These are phyloP conservation scores for Gymnopilus junonius DNA, from an alignment of 768 basidiomycete genomes.

Conservation along the genomic window DNA sequence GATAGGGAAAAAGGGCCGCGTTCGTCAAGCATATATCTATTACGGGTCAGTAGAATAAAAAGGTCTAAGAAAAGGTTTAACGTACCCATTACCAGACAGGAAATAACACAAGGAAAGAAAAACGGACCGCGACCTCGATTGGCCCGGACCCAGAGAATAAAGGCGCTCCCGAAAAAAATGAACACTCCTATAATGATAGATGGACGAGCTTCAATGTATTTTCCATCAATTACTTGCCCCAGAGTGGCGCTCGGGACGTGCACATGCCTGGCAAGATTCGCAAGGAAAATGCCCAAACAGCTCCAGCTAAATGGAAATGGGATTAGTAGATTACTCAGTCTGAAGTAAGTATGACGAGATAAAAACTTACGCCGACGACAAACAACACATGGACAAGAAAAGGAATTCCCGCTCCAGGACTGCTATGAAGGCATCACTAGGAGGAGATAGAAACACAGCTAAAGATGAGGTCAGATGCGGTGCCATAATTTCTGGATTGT, in stretches of 20 bases:
- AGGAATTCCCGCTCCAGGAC: slow-evolving; percentile 69
- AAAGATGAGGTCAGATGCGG: not conserved
- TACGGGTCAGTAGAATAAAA: not conserved
- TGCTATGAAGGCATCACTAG: slow-evolving; percentile 65
- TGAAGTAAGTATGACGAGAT: not conserved
- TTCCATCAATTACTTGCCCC: slow-evolving; percentile 47
- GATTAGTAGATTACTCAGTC: too few relatives aligned
- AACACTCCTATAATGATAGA: slow-evolving; percentile 64
- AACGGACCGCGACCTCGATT: slow-evolving; percentile 68
- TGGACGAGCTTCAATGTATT: slow-evolving; percentile 66
- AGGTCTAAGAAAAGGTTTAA: not conserved
- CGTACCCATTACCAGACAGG: slow-evolving; percentile 63
- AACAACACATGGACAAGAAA: slow-evolving; percentile 52
- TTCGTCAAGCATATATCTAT: slow-evolving; percentile 66
- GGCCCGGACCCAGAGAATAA: slow-evolving; percentile 66
- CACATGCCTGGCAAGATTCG: slow-evolving; percentile 56
- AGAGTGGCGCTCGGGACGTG: slow-evolving; percentile 42
- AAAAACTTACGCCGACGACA: slow-evolving; percentile 63
- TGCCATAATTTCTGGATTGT: not conserved
- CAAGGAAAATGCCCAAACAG: slow-evolving; percentile 66
- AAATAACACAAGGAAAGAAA: slow-evolving; percentile 57
- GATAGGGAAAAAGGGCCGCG: slow-evolving; percentile 64
- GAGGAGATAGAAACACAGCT: slow-evolving; percentile 72
- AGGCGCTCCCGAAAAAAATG: slow-evolving; percentile 60
- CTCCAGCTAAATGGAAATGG: slow-evolving; percentile 52